Evolutionary conservation across 805 yeast genomes (phyloP).

Genomic region (Maudiozyma bulderi): DNA sequence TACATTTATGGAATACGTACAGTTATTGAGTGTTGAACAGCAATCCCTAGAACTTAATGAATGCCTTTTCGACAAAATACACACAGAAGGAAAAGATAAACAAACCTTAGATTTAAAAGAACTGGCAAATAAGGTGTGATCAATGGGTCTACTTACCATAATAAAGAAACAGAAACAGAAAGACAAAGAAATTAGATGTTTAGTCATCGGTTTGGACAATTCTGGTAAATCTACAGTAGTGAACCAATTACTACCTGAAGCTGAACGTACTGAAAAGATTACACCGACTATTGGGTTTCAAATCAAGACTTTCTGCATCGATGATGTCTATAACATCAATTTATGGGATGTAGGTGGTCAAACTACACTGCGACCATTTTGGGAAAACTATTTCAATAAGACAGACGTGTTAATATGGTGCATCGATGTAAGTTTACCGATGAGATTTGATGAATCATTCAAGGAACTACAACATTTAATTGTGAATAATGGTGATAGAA

Average conservation of each 20-base stretch:
- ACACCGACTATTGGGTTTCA: slow-evolving; percentile 89
- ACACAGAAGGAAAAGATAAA: background rate
- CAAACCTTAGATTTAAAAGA: too few relatives aligned
- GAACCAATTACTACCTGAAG: slow-evolving; percentile 37
- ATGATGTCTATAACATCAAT: slow-evolving; percentile 36
- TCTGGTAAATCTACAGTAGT: slow-evolving; percentile 87
- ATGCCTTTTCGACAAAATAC: background rate
- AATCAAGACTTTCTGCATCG: slow-evolving; percentile 47
- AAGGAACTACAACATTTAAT: slow-evolving; percentile 54
- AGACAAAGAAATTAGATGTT: slow-evolving; percentile 64
- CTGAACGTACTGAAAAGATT: slow-evolving; percentile 35
- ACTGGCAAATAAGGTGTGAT: too few relatives aligned
- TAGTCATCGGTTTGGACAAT: slow-evolving; percentile 79
- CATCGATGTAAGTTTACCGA: slow-evolving; percentile 52
- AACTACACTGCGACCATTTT: slow-evolving; percentile 67
- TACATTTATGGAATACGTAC: too few relatives aligned
- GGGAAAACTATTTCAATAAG: slow-evolving; percentile 88
- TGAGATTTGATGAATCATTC: slow-evolving; percentile 56
- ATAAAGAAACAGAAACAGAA: slow-evolving; percentile 75
- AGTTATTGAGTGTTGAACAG: too few relatives aligned
- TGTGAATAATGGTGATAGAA: slow-evolving; percentile 53
- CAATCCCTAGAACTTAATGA: too few relatives aligned
- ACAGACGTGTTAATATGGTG: slow-evolving; percentile 81
- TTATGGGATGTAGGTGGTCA: slow-evolving; percentile 95
- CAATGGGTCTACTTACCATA: slow-evolving; percentile 74